These are phyloP conservation scores for Cyclotella sp. DNA, from an alignment of 108 stramenopile species.

Conservation along the genomic window DNA sequence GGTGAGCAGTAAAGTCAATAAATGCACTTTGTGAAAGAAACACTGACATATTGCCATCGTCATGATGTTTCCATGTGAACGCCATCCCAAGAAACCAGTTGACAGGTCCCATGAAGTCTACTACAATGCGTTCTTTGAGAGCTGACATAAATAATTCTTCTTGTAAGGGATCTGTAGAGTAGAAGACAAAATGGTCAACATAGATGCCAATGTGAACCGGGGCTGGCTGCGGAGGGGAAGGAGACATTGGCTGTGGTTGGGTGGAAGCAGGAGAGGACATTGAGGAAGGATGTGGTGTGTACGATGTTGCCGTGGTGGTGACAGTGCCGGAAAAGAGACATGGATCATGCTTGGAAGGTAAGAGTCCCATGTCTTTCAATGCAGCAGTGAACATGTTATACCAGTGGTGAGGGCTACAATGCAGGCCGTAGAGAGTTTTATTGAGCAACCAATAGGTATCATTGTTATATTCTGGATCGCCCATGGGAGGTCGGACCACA, in stretches of 20 bases:
- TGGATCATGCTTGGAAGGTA: constrained; percentile 14
- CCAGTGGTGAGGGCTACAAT: constrained; percentile 31
- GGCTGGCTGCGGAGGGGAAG: background rate
- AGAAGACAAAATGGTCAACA: constrained; percentile 21
- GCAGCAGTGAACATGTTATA: constrained; percentile 13
- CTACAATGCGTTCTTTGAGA: background rate
- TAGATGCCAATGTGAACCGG: constrained; percentile 16
- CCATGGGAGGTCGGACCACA: background rate
- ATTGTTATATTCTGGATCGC: background rate
- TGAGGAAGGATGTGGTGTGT: no score
- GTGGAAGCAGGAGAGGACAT: no score
- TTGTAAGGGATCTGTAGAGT: background rate
- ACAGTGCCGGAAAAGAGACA: constrained; percentile 9
- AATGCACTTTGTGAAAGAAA: constrained; percentile 33
- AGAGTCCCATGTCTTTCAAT: constrained; percentile 13
- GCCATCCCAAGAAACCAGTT: constrained; percentile 26
- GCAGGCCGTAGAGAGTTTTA: constrained; percentile 33
- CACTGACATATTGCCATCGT: constrained; percentile 14
- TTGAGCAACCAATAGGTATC: constrained; percentile 19
- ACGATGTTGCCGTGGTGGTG: background rate
- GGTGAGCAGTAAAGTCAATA: constrained; percentile 13
- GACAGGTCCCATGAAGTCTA: constrained; percentile 24
- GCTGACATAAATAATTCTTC: background rate
- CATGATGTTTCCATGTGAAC: constrained; percentile 12
- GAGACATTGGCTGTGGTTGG: no score